These are phyloP conservation scores for Paspalum vaginatum DNA, from an alignment of 176 grass and related monocot genomes.

Conservation along the genomic window DNA sequence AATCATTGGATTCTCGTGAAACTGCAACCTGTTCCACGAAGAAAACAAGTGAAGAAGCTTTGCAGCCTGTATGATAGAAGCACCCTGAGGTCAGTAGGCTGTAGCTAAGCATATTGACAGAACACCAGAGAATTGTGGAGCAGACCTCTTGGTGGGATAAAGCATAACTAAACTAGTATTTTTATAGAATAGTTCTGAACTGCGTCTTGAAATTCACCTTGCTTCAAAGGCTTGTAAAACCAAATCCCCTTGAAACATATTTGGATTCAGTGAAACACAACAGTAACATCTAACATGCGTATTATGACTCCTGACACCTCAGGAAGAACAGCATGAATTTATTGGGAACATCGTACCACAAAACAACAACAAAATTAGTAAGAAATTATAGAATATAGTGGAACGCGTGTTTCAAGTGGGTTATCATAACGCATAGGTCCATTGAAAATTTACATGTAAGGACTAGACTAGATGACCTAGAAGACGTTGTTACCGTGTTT, in stretches of 20 bases:
- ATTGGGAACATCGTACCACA: neutral
- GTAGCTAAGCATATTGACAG: constrained; percentile 25
- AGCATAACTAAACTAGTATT: constrained; percentile 38
- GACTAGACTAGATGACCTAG: neutral
- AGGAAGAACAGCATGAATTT: neutral
- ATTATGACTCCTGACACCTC: constrained; percentile 2
- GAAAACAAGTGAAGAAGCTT: constrained; percentile 61
- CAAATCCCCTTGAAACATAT: constrained; percentile 62
- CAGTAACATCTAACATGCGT: constrained; percentile 14
- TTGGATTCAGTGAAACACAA: constrained; percentile 35
- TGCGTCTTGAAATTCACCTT: constrained; percentile 45
- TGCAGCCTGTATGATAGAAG: constrained; percentile 48
- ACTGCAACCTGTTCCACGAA: constrained; percentile 46
- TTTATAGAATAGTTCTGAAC: constrained; percentile 22
- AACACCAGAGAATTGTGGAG: constrained; percentile 24
- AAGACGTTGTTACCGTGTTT: too few species aligned
- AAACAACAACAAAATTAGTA: neutral
- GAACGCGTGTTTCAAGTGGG: neutral
- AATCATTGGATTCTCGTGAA: constrained; percentile 11
- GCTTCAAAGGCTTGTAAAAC: constrained; percentile 56
- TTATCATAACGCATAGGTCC: neutral
- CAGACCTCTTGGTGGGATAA: constrained; percentile 56
- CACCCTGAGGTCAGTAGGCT: constrained; percentile 25
- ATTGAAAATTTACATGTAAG: neutral
- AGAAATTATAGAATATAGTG: constrained; percentile 5